These are phyloP conservation scores for Triticum timopheevii DNA, from an alignment of 176 grass and related monocot species.

Conservation along the genomic window DNA sequence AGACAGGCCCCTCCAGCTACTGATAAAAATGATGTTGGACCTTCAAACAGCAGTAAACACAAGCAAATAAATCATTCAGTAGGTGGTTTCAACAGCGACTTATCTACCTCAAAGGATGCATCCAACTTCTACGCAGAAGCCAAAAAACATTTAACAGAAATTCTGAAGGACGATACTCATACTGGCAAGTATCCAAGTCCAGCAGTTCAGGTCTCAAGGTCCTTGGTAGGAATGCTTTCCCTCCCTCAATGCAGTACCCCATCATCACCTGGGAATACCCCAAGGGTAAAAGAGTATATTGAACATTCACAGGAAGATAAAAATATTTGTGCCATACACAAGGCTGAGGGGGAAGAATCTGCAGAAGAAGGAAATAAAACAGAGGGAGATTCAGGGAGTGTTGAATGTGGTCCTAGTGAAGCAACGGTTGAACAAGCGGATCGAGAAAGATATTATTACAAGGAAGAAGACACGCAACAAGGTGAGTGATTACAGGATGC, in stretches of 20 bases:
- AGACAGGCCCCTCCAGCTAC: not conserved
- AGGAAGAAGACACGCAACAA: conserved; percentile 24
- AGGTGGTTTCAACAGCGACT: conserved; percentile 1
- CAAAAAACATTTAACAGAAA: conserved; percentile 79
- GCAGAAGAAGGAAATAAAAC: conserved; percentile 14
- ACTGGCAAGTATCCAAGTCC: conserved; percentile 32
- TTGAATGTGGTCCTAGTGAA: conserved; percentile 19
- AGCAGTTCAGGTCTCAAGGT: conserved; percentile 38
- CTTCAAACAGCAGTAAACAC: conserved; percentile 11
- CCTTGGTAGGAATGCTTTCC: conserved; percentile 73
- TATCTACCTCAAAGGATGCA: conserved; percentile 33
- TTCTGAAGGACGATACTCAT: conserved; percentile 52
- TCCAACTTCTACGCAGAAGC: conserved; percentile 75
- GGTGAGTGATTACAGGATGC: conserved; percentile 30
- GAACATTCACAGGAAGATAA: conserved; percentile 39
- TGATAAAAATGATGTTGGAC: not conserved
- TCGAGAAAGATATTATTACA: conserved; percentile 23
- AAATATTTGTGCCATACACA: conserved; percentile 11
- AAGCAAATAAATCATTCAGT: conserved; percentile 17
- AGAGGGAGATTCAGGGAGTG: not conserved
- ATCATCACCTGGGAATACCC: conserved; percentile 42
- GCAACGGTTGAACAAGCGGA: conserved; percentile 4
- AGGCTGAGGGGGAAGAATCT: conserved; percentile 27
- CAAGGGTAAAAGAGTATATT: conserved; percentile 24
- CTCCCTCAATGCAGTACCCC: conserved; percentile 35